Conservation (phyloP, 2,329 filamentous ascomycete species). For the Coniella lustricola region DNA sequence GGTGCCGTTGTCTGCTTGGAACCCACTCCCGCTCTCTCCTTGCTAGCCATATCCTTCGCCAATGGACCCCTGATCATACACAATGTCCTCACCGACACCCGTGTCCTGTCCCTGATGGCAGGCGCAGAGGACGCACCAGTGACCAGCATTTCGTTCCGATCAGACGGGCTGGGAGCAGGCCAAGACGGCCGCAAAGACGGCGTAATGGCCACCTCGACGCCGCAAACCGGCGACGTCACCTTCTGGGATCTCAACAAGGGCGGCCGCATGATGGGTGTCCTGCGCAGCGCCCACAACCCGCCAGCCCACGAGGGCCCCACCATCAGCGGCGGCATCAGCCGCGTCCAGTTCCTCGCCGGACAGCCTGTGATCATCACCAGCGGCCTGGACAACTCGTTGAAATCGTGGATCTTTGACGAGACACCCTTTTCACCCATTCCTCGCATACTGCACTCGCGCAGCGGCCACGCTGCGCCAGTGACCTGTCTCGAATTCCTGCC, state of each 20-base stretch:
- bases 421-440: slow-evolving; percentile 83
- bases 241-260: slow-evolving; percentile 94
- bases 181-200: slow-evolving; percentile 78
- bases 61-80: slow-evolving; percentile 73
- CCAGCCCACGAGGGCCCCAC: slow-evolving; percentile 47
- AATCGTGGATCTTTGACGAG: slow-evolving; percentile 95
- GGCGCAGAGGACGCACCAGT: slow-evolving; percentile 60
- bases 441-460: slow-evolving; percentile 75
- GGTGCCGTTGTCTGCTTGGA: slow-evolving; percentile 84
- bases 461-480: slow-evolving; percentile 82
- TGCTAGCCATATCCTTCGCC: slow-evolving; percentile 83
- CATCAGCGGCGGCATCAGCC: slow-evolving; percentile 74
- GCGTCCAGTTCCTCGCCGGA: slow-evolving; percentile 79
- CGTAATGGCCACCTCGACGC: slow-evolving; percentile 87
- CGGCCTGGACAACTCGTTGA: slow-evolving; percentile 86
- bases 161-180: slow-evolving; percentile 80
- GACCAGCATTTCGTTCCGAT: slow-evolving; percentile 82
- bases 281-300: slow-evolving; percentile 82
- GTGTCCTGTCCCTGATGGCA: slow-evolving; percentile 61
- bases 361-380: slow-evolving; percentile 88
- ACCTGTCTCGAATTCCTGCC: slow-evolving; percentile 80
- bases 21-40: slow-evolving; percentile 73
- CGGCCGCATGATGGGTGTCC: slow-evolving; percentile 75
- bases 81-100: slow-evolving; percentile 72
- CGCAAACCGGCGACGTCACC: slow-evolving; percentile 76